phyloP scores from a whole-genome alignment of 148 eudicot species.

The Gaultheria prostrata region DNA sequence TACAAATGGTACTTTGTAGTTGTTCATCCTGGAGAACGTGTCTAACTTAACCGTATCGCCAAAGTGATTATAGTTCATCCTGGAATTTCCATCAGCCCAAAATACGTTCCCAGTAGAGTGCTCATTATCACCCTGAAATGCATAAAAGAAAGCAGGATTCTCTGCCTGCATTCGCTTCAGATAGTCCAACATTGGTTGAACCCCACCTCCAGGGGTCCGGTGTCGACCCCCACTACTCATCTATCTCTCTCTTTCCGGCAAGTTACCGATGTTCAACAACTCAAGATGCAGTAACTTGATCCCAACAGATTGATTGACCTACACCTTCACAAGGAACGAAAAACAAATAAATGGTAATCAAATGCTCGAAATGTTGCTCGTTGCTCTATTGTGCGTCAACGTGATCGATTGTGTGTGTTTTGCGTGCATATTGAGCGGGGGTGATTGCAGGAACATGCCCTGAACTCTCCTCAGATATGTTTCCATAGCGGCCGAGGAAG shows the following conservation, averaged over 20 bases:
- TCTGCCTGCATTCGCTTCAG: conserved; percentile 29
- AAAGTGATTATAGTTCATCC: conserved; percentile 28
- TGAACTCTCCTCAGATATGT: neutral
- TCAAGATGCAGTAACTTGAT: neutral
- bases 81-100: conserved; percentile 30
- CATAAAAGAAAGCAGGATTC: conserved; percentile 29
- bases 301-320: conserved; percentile 12
- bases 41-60: conserved; percentile 29
- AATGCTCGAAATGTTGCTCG: neutral
- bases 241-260: conserved; percentile 11
- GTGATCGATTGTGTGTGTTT: neutral
- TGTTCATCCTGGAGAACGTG: conserved; percentile 24
- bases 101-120: conserved; percentile 23
- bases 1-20: conserved; percentile 28
- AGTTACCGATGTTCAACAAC: neutral
- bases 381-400: neutral
- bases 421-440: neutral
- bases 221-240: conserved; percentile 29
- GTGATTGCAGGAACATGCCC: neutral
- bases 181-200: conserved; percentile 24
- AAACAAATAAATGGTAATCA: neutral
- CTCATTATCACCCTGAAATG: conserved; percentile 26
- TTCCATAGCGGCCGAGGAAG: neutral
- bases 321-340: neutral
- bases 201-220: conserved; percentile 20